Evolutionary conservation across 2,329 filamentous ascomycete species (phyloP), one percentile per base, ranked within the genome.

Genomic region (Monosporascus cannonballus): DNA sequence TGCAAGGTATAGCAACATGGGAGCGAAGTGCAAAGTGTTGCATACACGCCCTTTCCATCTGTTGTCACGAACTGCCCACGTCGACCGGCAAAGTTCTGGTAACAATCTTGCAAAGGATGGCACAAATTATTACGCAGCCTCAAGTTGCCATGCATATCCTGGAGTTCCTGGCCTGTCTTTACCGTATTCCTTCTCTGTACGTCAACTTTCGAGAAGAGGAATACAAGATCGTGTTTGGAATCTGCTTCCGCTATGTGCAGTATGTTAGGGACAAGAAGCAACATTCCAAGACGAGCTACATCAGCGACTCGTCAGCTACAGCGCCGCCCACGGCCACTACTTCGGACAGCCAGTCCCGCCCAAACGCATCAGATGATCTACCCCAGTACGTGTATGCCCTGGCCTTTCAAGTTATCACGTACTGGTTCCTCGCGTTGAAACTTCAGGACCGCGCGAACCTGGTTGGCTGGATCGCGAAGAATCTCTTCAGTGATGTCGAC

Each of bases 341-440:
- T 51, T 64, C 62, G 53, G 68, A 71, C 8, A 51, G 54, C 36
- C 57, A 59, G 9, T 59, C 59, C 2, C 66, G 65, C 36, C 67
- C 70, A 14, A 70, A 64, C 47, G 61, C 69, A 8, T 69, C 85
- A 7, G 88, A 94, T 56, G 90, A 94, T 59, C 77, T 96, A 48
- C 91, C 92, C 4, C 89, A 94, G 69, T 99, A 99, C 67, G 90
- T 99, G 25, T 94, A 95, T 68, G 89, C 91, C 2, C 76, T 97
- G 50, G 93, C 93, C 8, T 96, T 96, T 67, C 92, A 97, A 67
- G 90, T 96, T 61, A 92, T 99, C 59, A 87, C 91, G 2, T 96
- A 96, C 67, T 99, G 94, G 94, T 99, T 97, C 67, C 78, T 99
- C 60, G 89, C 91, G 1, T 70, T 99, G 61, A 93, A 90, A 64